Base-by-base conservation (phyloP, 1,284 basidiomycete genomes). In the Ceratorhiza oryzae-sativae region DNA sequence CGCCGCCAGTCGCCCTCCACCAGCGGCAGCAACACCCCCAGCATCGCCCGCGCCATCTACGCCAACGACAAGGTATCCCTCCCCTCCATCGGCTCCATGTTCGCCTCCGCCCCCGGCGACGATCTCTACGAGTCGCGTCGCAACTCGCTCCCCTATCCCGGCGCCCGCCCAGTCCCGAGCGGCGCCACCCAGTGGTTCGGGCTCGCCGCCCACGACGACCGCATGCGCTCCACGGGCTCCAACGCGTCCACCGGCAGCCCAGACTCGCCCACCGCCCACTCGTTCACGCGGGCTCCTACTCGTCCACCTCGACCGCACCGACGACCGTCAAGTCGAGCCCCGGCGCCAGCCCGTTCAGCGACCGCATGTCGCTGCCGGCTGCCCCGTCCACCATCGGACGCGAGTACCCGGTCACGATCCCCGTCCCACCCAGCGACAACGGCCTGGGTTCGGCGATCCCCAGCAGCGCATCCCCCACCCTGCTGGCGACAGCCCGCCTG, bases 391-490 rank as follows among this genome's bases (percentile, higher is more conserved):
- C 42, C 30, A 63, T 18, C 62, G 34, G 27, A 9, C 65, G 65
- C 53, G 65, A 68, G 39, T 68, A 49, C 36, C 41, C 65, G 2
- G 65, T 68, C 15, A 68, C 65, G 4, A 68, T 68, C 51, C 65
- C 65, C 20, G 65, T 68, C 51, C 65, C 18, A 71, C 77, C 71
- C 75, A 81, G 76, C 84, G 80, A 75, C 82, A 76, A 34, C 77
- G 82, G 9, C 15, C 42, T 23, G 4, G 82, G 42, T 18, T 4
- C 48, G 18, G 82, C 42, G n/a, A 23, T 41, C 49, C 20, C 72
- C 62, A 79, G 82, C 74, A 83, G 77, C 80, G 84, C 12, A 77
- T 83, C 70, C 77, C 83, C 58, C 77, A 83, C 25, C 79, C 84
- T 53, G n/a, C 27, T 13, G 59, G 85, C 77, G 49, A 75, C 87